Evolutionary conservation across 164 flowering plant genomes (phyloP).

Genomic region (Liriodendron chinense): DNA sequence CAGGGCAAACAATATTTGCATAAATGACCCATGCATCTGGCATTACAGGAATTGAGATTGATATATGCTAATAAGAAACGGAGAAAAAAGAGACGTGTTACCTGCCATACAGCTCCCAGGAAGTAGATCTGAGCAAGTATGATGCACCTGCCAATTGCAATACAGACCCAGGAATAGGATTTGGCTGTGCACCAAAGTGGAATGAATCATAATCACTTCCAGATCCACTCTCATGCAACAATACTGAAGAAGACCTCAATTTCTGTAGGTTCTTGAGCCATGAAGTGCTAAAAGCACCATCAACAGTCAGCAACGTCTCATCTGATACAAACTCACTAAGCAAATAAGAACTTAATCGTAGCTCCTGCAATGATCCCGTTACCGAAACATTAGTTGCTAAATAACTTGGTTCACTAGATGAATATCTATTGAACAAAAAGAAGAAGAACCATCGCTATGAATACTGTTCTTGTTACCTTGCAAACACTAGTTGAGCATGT

Average conservation of each 20-base stretch:
- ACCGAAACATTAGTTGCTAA: neutral
- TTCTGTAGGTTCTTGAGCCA: constrained; percentile 79
- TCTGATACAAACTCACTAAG: constrained; percentile 70
- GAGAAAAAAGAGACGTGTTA: constrained; percentile 14
- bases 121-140: constrained; percentile 73
- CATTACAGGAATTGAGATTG: neutral
- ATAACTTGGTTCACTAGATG: neutral
- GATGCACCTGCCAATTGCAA: constrained; percentile 79
- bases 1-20: neutral
- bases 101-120: constrained; percentile 98
- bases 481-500: constrained; percentile 76
- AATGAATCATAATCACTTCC: constrained; percentile 33
- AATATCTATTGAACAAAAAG: neutral
- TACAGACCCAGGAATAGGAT: constrained; percentile 76
- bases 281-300: constrained; percentile 73
- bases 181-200: constrained; percentile 61
- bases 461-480: constrained; percentile 48
- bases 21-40: neutral
- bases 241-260: constrained; percentile 45
- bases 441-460: neutral
- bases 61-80: neutral
- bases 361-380: constrained; percentile 47
- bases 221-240: constrained; percentile 48
- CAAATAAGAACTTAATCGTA: constrained; percentile 70
- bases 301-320: constrained; percentile 49